phyloP scores from a whole-genome alignment of 31 red algal species.

The Bonnemaisonia californica region DNA sequence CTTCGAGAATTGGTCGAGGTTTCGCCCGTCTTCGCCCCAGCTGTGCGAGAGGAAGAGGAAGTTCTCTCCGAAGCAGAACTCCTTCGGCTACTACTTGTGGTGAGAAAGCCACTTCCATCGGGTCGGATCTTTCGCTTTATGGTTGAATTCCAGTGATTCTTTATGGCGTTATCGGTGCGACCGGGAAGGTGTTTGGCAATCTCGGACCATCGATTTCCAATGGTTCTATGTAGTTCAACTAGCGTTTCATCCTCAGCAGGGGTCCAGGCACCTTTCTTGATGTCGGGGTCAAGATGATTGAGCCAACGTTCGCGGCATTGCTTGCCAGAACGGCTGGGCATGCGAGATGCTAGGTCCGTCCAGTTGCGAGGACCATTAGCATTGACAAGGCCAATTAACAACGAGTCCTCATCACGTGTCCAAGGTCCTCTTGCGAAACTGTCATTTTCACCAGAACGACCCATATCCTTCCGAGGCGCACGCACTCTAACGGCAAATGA shows the following conservation, averaged over 20 bases:
- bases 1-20: neutral
- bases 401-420: constrained; percentile 75
- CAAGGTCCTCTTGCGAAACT: constrained; percentile 77
- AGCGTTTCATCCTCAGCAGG: constrained; percentile 77
- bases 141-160: constrained; percentile 95
- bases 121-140: constrained; percentile 57
- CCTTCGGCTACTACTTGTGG: neutral
- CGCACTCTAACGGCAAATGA: too few species aligned
- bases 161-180: constrained; percentile 91
- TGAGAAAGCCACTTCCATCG: neutral
- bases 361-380: constrained; percentile 71
- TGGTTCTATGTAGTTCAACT: constrained; percentile 59
- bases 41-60: neutral
- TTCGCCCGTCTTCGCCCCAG: neutral
- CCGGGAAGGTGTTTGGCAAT: constrained; percentile 83
- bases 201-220: constrained; percentile 89
- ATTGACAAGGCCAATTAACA: constrained; percentile 66
- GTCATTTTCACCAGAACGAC: constrained; percentile 50
- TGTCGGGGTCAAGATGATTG: constrained; percentile 85
- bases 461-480: constrained; percentile 30
- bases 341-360: constrained; percentile 65
- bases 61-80: neutral
- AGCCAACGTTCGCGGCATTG: constrained; percentile 95
- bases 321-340: constrained; percentile 83
- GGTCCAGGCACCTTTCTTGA: constrained; percentile 88